phyloP scores from a whole-genome alignment of 106 monocot genomes.

The Platanthera guangdongensis region DNA sequence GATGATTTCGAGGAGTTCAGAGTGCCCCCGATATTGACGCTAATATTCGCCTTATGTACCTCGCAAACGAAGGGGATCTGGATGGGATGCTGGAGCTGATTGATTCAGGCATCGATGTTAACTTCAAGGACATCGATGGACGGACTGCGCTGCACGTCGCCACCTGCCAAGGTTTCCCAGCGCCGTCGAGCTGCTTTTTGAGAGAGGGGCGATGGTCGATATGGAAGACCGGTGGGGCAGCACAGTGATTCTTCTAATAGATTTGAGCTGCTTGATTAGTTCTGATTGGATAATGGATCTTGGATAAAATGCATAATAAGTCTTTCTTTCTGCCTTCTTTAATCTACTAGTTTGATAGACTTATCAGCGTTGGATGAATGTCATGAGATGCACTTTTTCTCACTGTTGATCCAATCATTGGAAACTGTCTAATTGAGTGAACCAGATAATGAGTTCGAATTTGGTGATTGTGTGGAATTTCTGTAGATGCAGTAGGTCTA shows the following conservation, averaged over 20 bases:
- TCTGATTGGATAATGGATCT: conserved; percentile 21
- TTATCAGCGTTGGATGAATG: conserved; percentile 28
- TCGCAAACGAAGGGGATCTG: conserved; percentile 69
- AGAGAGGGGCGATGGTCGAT: conserved; percentile 52
- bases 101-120: conserved; percentile 52
- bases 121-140: conserved; percentile 69
- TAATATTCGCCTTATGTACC: conserved; percentile 64
- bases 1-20: conserved; percentile 14
- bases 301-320: conserved; percentile 20
- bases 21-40: conserved; percentile 20
- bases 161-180: conserved; percentile 61
- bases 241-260: conserved; percentile 75
- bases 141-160: conserved; percentile 90
- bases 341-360: neutral
- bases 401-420: neutral
- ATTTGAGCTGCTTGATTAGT: conserved; percentile 35
- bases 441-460: neutral
- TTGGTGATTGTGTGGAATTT: neutral
- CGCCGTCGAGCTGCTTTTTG: conserved; percentile 53
- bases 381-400: neutral
- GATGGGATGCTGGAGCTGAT: conserved; percentile 62
- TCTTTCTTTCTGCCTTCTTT: neutral
- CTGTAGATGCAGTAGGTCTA: no score
- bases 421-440: neutral
- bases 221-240: conserved; percentile 81